phyloP scores from a whole-genome alignment of 2,329 filamentous ascomycete genomes.

The Fusarium tuaranense region DNA sequence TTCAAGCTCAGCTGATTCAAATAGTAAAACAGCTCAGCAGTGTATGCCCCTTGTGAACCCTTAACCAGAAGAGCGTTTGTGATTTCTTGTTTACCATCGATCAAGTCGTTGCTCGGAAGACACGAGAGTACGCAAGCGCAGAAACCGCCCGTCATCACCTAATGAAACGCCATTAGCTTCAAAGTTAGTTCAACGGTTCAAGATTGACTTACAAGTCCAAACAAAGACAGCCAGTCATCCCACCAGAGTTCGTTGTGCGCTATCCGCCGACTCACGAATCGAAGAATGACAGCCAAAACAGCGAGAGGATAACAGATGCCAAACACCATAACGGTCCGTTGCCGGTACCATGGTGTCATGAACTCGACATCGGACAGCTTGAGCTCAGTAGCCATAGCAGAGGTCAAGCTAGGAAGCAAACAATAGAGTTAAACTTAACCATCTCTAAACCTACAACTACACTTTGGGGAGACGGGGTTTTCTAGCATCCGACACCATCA shows the following conservation, averaged over 20 bases:
- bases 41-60: background rate
- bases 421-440: background rate
- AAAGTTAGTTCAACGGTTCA: too few species aligned
- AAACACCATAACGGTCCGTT: slow-evolving; percentile 11
- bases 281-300: background rate
- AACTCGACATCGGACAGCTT: slow-evolving; percentile 9
- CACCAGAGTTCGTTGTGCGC: slow-evolving; percentile 1
- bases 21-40: background rate
- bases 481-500: background rate
- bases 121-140: background rate
- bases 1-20: too few species aligned
- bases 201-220: background rate
- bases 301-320: slow-evolving; percentile 1
- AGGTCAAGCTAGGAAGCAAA: background rate
- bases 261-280: background rate
- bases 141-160: slow-evolving; percentile 4
- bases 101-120: background rate
- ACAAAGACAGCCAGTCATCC: slow-evolving; percentile 6
- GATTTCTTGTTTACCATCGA: background rate
- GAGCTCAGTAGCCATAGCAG: background rate
- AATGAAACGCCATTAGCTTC: background rate
- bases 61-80: background rate
- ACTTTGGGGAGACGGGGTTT: background rate
- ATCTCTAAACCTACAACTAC: background rate
- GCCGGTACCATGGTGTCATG: slow-evolving; percentile 1